Evolutionary conservation across 2,329 filamentous ascomycete genomes (phyloP), one percentile per base, ranked within the genome.

Genomic region (Camptophora hylomeconis): DNA sequence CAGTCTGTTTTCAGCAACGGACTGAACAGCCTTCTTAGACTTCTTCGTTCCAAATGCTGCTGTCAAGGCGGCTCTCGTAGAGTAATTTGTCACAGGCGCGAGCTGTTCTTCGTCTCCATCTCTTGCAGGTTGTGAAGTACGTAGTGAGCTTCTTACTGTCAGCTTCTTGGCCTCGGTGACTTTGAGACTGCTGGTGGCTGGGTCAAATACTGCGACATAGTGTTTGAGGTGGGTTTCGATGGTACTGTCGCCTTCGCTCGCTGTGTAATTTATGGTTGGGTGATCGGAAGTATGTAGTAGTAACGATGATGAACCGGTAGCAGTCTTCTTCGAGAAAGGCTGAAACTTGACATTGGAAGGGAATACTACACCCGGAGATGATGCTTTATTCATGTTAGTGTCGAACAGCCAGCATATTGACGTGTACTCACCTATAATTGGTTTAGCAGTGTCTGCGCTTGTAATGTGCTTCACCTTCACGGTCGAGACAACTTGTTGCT

Each of bases 281-380:
- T 76, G 72, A 26, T 65, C 55, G 15, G 69, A 72, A 5, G 71
- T 72, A 36, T 75, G 70, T 7, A 75, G 59, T 19, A 75, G 58
- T 5, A 75, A 47, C 31, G 70, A 61, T 22, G 64, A 59, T 14
- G 17, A 27, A 16, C 33, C 33, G 4, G 28, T 24, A 3, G 17
- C 9, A 7, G 29, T 35, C 19, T 38, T 37, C 21, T 40, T 42
- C 10, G 32, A 35, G 21, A 36, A 44, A 7, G 36, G 28, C 7
- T 40, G 20, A 30, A 45, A 45, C 4, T 17, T 20, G 22, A 39
- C 17, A 5, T 42, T 24, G 11, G 28, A 14, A 17, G 47, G 42
- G 13, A 51, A 32, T 3, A 19, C 35, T 11, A 44, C 26, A 9
- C 48, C 48, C 7, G 47, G 45, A 5, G 45, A 41, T n/a, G 35